Conservation (phyloP, 1,284 basidiomycete genomes). For the Polyporus tsugae region DNA sequence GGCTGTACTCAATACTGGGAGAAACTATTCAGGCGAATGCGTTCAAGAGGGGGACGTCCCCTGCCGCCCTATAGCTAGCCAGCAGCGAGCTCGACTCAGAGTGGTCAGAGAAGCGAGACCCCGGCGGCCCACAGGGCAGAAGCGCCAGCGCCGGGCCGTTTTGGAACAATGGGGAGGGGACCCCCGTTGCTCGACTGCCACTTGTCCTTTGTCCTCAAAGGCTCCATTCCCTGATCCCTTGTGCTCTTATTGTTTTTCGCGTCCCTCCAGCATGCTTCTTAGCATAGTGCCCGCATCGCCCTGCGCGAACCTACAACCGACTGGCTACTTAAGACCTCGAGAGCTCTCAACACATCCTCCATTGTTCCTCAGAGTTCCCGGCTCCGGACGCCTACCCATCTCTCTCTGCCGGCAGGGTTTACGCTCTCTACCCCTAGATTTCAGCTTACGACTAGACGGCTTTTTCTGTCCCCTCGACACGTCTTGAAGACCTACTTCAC, state of each 20-base stretch:
- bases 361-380: slow-evolving; percentile 25
- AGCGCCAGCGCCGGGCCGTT: slow-evolving; percentile 17
- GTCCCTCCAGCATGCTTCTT: slow-evolving; percentile 21
- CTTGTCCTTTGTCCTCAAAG: slow-evolving; percentile 29
- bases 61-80: no score
- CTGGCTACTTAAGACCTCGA: slow-evolving; percentile 25
- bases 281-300: slow-evolving; percentile 18
- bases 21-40: no score
- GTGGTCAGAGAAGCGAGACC: no score
- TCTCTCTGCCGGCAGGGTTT: slow-evolving; percentile 36
- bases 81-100: no score
- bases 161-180: slow-evolving; percentile 28
- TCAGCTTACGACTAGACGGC: slow-evolving; percentile 13
- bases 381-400: slow-evolving; percentile 19
- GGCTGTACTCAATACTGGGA: no score
- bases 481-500: slow-evolving; percentile 8
- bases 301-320: slow-evolving; percentile 15
- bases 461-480: neutral
- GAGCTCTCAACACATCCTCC: slow-evolving; percentile 12
- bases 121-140: neutral
- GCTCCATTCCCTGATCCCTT: slow-evolving; percentile 22
- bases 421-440: slow-evolving; percentile 26
- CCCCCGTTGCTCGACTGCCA: slow-evolving; percentile 29
- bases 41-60: no score
- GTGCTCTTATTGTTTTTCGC: slow-evolving; percentile 33